These are phyloP conservation scores for Pleurotus eryngii DNA, from an alignment of 768 basidiomycete genomes.

Conservation along the genomic window DNA sequence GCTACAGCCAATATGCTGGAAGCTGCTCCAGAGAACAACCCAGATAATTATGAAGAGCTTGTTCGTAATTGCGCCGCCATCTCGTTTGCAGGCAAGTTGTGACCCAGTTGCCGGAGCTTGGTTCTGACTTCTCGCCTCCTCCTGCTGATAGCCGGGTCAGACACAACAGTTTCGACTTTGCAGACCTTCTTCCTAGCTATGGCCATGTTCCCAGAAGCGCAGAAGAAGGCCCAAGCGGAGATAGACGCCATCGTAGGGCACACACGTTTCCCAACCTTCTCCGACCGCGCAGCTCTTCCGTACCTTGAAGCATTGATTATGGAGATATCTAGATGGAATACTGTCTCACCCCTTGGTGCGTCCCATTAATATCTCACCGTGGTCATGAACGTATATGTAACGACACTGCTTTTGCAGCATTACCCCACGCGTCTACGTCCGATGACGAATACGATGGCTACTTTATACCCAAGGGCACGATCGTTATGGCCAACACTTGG, in stretches of 20 bases:
- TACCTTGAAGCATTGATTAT: conserved; percentile 29
- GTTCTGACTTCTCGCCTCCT: background rate
- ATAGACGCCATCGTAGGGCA: conserved; percentile 26
- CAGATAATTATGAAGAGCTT: conserved; percentile 14
- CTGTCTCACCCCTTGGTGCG: conserved; percentile 22
- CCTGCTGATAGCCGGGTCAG: conserved; percentile 20
- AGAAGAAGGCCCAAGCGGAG: conserved; percentile 27
- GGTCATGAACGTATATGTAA: too few species aligned
- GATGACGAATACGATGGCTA: conserved; percentile 35
- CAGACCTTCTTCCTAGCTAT: conserved; percentile 27
- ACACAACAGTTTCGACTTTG: conserved; percentile 24
- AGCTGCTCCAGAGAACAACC: conserved; percentile 11
- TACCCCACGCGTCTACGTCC: conserved; percentile 24
- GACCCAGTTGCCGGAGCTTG: too few species aligned
- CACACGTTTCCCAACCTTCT: conserved; percentile 26
- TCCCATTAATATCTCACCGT: background rate
- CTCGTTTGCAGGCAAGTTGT: conserved; percentile 19
- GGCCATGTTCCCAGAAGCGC: conserved; percentile 24
- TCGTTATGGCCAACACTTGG: conserved; percentile 28
- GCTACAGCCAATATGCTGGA: conserved; percentile 16
- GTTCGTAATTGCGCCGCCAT: conserved; percentile 19
- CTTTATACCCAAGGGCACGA: conserved; percentile 28
- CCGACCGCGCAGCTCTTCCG: conserved; percentile 22
- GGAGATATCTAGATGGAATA: conserved; percentile 28
- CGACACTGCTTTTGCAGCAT: conserved; percentile 13